Conservation (phyloP, 495 filamentous ascomycete genomes). For the Darksidea phi region DNA sequence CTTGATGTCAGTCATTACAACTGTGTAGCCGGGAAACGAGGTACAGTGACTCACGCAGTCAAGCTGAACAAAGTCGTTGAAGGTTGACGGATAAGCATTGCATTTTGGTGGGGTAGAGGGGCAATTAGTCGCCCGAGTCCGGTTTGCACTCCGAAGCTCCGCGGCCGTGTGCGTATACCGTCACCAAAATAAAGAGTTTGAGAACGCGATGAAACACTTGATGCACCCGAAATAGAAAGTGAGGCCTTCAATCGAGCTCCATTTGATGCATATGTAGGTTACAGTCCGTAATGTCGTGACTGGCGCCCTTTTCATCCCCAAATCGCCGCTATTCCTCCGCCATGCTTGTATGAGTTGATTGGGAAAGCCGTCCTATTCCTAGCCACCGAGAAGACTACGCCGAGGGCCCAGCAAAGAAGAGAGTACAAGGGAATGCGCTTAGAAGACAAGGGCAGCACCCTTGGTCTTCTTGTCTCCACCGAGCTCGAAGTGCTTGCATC, state of each 20-base stretch:
- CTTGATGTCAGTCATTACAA: conserved; percentile 20
- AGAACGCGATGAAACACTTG: neutral
- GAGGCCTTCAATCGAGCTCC: conserved; percentile 25
- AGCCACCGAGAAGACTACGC: conserved; percentile 30
- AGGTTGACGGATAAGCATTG: conserved; percentile 1
- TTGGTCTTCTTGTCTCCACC: conserved; percentile 99
- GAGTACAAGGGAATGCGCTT: conserved; percentile 42
- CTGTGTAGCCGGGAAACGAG: neutral
- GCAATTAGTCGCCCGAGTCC: neutral
- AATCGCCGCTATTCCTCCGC: conserved; percentile 8
- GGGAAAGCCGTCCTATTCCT: conserved; percentile 10
- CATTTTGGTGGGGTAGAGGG: conserved; percentile 6
- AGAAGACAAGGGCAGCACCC: conserved; percentile 99
- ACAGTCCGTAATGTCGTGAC: conserved; percentile 21
- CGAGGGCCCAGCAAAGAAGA: conserved; percentile 23
- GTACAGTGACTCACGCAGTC: conserved; percentile 8
- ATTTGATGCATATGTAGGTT: conserved; percentile 34
- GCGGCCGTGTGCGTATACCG: neutral
- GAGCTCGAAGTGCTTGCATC: conserved; percentile 99
- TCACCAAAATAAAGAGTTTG: neutral
- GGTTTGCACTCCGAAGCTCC: neutral
- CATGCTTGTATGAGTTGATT: conserved; percentile 15
- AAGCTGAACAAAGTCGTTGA: conserved; percentile 1
- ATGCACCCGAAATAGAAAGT: neutral
- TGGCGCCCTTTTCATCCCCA: conserved; percentile 15